Base-by-base conservation (phyloP, 2,329 filamentous ascomycete genomes). In the Tympanopsis confertula region DNA sequence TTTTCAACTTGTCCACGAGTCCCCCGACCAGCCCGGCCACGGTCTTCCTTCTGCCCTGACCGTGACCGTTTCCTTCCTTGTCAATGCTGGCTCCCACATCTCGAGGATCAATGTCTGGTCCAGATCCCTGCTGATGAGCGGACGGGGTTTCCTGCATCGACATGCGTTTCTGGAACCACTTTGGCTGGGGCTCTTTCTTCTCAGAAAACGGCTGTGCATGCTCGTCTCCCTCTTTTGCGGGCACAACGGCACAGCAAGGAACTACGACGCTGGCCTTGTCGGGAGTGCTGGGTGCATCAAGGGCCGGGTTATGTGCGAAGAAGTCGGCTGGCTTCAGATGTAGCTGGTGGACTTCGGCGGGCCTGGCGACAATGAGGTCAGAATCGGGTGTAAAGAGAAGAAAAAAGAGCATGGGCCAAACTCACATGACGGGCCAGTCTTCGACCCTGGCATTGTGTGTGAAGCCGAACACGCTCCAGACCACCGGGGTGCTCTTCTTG, bases 381-480 rank as follows among this genome's bases (percentile, higher is more conserved):
- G n/a, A n/a, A 20, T 13, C 15, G 19, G 26, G 24, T 26, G 15
- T 20, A 28, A 33, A 32, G 17, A 22, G 24, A 29, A n/a, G 18
- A 17, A 20, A 18, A 13, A 39, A 14, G 4, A 15, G 4, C 18
- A 17, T 5, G 7, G 29, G 28, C 5, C 14, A 13, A 32, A 60
- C 65, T 61, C 47, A 68, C 65, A 68, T 69, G 7, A 68, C 65
- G 4, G 65, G 65, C 65, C 65, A 68, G 42, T 69, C 64, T 44
- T 69, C 64, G 4, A 66, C 59, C 4, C 64, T 50, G 1, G 63
- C 63, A 37, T 68, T 67, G 39, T 69, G 64, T 7, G 65, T 69
- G 35, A 69, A 47, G 4, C 65, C 63, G 43, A 66, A 68, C 3
- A 65, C 62, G n/a, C 54, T 59, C 67, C 66, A 70, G 0, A 71